Percentiles rank a stretch among this genome's conserved stretches.
Evolutionary conservation across 257 asterid species (phyloP).

Genomic region (Solanum ossicruentum): DNA sequence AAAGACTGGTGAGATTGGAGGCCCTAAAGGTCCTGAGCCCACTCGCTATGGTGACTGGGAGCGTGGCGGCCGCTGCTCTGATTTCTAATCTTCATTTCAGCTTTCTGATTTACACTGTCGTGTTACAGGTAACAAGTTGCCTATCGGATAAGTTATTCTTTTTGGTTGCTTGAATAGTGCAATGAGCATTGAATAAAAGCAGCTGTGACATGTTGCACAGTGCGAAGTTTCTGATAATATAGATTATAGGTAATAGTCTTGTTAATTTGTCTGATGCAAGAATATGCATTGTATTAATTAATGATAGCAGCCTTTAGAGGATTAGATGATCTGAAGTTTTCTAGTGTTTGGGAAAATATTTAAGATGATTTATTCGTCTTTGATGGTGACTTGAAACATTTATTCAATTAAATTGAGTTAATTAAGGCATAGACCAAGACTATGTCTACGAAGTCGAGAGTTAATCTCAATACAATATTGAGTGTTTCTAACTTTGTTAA

Average conservation of each 20-base stretch:
- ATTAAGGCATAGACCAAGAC: not conserved
- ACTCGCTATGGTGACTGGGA: slow-evolving; percentile 95
- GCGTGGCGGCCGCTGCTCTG: slow-evolving; percentile 72
- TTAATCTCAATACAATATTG: not conserved
- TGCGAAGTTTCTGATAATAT: not conserved
- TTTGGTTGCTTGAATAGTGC: not conserved
- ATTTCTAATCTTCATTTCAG: slow-evolving; percentile 35
- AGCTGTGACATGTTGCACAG: not conserved
- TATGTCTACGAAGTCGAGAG: not conserved
- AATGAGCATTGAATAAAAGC: not conserved
- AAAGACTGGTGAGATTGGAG: slow-evolving; percentile 63
- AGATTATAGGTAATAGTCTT: not conserved
- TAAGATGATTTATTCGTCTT: not conserved
- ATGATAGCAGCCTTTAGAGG: not conserved
- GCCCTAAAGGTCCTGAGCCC: slow-evolving; percentile 89
- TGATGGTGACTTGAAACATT: not conserved
- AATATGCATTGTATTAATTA: not conserved
- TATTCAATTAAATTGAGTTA: not conserved
- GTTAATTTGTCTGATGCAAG: not conserved
- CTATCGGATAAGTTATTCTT: not conserved
- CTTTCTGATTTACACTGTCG: not conserved
- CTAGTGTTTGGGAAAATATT: not conserved
- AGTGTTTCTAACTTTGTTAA: not conserved
- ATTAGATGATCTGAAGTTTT: not conserved
- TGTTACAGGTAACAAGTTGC: not conserved